These are phyloP conservation scores for Aspergillus diversus DNA, from an alignment of 495 filamentous ascomycete genomes.

Conservation along the genomic window DNA sequence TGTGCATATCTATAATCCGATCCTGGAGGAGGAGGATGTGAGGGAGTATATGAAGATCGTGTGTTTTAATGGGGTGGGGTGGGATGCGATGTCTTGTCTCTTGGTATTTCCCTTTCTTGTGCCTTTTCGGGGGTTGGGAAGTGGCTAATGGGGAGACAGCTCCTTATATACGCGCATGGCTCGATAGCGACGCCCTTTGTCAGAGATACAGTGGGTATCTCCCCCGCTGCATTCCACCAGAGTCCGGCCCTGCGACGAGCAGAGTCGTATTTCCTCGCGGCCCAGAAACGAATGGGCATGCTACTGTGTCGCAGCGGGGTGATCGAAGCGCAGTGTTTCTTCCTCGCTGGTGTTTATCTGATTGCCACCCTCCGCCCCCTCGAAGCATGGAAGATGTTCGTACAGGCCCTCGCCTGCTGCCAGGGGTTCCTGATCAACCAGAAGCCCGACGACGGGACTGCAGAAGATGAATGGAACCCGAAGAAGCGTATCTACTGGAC, in stretches of 20 bases:
- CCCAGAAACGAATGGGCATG: constrained; percentile 24
- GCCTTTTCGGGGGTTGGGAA: background rate
- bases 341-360: constrained; percentile 34
- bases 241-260: background rate
- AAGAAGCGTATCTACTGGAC: constrained; percentile 42
- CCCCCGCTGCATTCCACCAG: background rate
- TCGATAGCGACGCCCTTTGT: background rate
- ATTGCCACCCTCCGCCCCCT: constrained; percentile 32
- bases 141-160: background rate
- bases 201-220: background rate
- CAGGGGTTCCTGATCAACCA: constrained; percentile 20
- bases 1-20: constrained; percentile 1
- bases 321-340: constrained; percentile 35
- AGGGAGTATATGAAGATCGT: background rate
- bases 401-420: constrained; percentile 31
- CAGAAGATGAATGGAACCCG: constrained; percentile 15
- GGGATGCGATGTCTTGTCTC: background rate
- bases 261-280: constrained; percentile 20
- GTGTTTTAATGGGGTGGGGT: background rate
- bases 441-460: constrained; percentile 9
- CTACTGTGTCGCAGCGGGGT: constrained; percentile 25
- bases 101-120: background rate
- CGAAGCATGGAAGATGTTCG: constrained; percentile 35
- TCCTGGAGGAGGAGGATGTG: background rate
- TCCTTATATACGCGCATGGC: background rate